Base-by-base conservation (phyloP, 2,329 filamentous ascomycete genomes). In the Fusarium paranaense region DNA sequence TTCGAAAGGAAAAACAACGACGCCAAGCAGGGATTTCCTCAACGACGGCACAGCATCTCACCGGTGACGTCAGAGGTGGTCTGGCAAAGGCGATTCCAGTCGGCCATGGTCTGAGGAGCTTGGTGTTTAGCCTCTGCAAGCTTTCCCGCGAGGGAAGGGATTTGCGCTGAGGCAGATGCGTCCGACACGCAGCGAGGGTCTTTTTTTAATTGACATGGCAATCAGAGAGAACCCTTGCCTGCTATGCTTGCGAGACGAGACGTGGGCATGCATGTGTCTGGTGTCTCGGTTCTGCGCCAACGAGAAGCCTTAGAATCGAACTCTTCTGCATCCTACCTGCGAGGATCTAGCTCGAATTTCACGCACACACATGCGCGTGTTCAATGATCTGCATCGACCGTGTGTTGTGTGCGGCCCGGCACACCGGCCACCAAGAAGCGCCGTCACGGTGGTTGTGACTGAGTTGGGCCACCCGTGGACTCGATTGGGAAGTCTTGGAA, bases 61-160 rank as follows among this genome's bases (percentile, higher is more conserved):
- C 68, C 64, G 38, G 62, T 78, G 76, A 78, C 76, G 76, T 78
- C 76, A 78, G 69, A 20, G 60, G 20, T 61, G 52, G 59, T 56
- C 57, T 62, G 32, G 57, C 56, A 42, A 66, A 52, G 69, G 63
- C 35, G 50, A 64, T 42, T 66, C 35, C 63, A 32, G 59, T 58
- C 66, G 50, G 33, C 37, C 32, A 40, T 58, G 59, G 66, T 22
- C 37, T 56, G 61, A 67, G 66, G 38, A 60, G 52, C 45, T 54
- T 42, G 47, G 25, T 69, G 60, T 69, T 57, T 64, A 66, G 59
- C 65, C 60, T 68, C 69, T 67, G 67, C 66, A 70, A 32, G 60
- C 27, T 20, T 64, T 62, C 72, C 64, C 16, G 16, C 38, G 62
- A 32, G 30, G 70, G 72, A 57, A 74, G 66, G 38, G 72, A 74